Conservation (phyloP, 1,284 basidiomycete genomes). For the Mycena citricolor region DNA sequence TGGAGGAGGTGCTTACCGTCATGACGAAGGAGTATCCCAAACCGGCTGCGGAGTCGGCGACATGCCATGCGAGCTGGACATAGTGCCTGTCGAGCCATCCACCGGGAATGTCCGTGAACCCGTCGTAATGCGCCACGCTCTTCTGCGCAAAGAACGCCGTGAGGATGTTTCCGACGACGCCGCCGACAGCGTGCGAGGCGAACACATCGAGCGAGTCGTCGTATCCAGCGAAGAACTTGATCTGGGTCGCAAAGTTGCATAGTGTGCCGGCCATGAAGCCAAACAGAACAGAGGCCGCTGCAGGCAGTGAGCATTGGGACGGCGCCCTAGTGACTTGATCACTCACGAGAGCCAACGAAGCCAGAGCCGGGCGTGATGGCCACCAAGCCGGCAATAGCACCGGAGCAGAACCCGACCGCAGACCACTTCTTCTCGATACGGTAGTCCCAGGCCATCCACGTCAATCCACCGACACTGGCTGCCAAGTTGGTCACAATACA, state of each 20-base stretch:
- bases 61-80: slow-evolving; percentile 84
- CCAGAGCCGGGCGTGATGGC: slow-evolving; percentile 92
- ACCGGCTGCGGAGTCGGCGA: slow-evolving; percentile 78
- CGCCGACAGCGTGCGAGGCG: slow-evolving; percentile 87
- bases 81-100: slow-evolving; percentile 92
- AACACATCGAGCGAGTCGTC: slow-evolving; percentile 90
- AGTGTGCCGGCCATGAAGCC: slow-evolving; percentile 82
- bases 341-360: slow-evolving; percentile 84
- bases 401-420: slow-evolving; percentile 94
- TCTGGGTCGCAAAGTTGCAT: slow-evolving; percentile 93
- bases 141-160: slow-evolving; percentile 89
- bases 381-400: slow-evolving; percentile 87
- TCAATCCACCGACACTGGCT: slow-evolving; percentile 83
- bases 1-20: slow-evolving; percentile 52
- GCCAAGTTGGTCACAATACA: slow-evolving; percentile 93
- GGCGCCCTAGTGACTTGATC: no score
- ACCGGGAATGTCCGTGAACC: slow-evolving; percentile 68
- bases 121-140: slow-evolving; percentile 85
- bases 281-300: slow-evolving; percentile 82
- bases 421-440: slow-evolving; percentile 92
- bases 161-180: slow-evolving; percentile 83
- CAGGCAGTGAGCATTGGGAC: no score
- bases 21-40: slow-evolving; percentile 80
- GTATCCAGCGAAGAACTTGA: slow-evolving; percentile 79
- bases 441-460: slow-evolving; percentile 96